Evolutionary conservation across 495 filamentous ascomycete genomes (phyloP), one percentile per base, ranked within the genome.

Genomic region (Penicillium coffeae): DNA sequence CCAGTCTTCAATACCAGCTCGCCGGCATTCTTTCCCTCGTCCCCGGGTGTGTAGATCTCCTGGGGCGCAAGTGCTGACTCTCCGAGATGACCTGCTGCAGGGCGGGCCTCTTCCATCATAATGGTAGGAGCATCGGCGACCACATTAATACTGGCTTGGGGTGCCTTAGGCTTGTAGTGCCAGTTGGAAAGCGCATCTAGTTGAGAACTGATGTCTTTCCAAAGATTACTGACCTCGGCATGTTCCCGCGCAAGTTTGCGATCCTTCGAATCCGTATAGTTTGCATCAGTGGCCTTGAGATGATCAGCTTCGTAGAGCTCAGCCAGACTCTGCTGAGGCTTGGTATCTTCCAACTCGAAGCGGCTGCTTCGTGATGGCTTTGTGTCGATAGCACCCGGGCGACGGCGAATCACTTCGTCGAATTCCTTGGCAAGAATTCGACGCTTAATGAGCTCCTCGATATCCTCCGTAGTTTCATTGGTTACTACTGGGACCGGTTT

Each of bases 281-380:
- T 79, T 2, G 90, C 84, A 60, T 96, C 89, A 3, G 79, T 78
- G 16, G 78, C 76, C 54, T 86, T 83, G 41, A 90, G 74, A 65
- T 96, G 89, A 38, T 97, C 91, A 59, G 89, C 84, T 69, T 97
- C 94, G 65, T 97, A 97, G 39, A 95, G 77, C 60, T 97, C 92
- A 1, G 90, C 93, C 20, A 98, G 80, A 47, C 86, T 83, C 57
- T 95, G 84, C 60, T 87, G 82, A 5, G 85, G 79, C 70, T 96
- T 97, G 48, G 78, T 85, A 64, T 96, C 90, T 45, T 92, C 87
- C 9, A 97, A 70, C 54, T 95, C 90, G 49, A 93, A 81, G 14
- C 72, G 63, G 0, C 86, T 86, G 53, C 89, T 75, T 19, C 83
- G 78, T 10, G 84, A 69, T 53, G 84, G 82, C 45, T 64, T 61